phyloP scores from a whole-genome alignment of 306 rosid species.

The Elaeagnus macrophylla region DNA sequence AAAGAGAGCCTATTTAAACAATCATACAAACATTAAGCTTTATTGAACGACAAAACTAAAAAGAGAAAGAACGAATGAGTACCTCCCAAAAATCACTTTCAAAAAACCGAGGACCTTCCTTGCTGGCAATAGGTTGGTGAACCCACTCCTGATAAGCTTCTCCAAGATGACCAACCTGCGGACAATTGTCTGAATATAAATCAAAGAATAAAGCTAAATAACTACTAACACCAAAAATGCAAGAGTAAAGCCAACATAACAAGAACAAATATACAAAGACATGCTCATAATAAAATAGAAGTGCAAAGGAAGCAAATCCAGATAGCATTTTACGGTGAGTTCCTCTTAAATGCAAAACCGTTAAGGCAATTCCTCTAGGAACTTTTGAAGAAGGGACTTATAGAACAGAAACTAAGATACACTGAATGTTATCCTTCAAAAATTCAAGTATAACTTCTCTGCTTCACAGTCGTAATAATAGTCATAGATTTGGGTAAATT shows the following conservation, averaged over 20 bases:
- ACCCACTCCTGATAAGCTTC: slow-evolving; percentile 91
- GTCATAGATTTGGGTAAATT: no score
- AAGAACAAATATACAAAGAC: not conserved
- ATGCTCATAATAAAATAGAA: not conserved
- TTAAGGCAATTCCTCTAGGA: no score
- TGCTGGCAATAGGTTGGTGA: slow-evolving; percentile 84
- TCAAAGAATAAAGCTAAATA: not conserved
- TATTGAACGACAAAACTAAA: no score
- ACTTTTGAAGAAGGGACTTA: no score
- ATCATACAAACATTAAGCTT: not conserved
- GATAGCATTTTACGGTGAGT: no score
- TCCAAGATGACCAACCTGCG: slow-evolving; percentile 89
- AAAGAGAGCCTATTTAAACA: slow-evolving; percentile 1
- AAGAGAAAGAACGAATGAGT: slow-evolving; percentile 9
- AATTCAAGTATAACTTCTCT: no score
- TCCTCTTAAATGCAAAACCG: no score
- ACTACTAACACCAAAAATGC: not conserved
- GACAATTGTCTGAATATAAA: slow-evolving; percentile 14
- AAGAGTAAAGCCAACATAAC: not conserved
- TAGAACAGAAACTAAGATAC: no score
- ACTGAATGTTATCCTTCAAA: no score
- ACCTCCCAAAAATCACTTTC: slow-evolving; percentile 81
- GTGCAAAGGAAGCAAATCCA: no score
- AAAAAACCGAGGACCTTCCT: slow-evolving; percentile 84
- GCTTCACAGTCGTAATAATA: no score